Percentiles rank a stretch among this genome's conserved stretches.
Evolutionary conservation across 495 filamentous ascomycete genomes (phyloP).

Genomic region (Symbiotaphrina buchneri): DNA sequence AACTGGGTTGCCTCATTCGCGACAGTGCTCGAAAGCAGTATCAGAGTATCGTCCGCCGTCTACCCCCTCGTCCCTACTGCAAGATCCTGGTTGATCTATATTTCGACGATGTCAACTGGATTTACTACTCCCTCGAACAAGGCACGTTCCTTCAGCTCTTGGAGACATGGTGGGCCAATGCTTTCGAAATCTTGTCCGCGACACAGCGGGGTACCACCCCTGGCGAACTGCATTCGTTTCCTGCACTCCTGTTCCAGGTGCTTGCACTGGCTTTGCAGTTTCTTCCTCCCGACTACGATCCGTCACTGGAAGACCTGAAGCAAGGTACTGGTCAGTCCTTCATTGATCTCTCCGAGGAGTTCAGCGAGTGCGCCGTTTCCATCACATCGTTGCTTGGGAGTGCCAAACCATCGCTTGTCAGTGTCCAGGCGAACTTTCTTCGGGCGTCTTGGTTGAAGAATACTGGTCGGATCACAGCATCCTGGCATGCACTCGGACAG

Average conservation of each 20-base stretch:
- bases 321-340: background rate
- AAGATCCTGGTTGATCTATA: background rate
- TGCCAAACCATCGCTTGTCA: conserved; percentile 1
- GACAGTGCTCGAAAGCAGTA: background rate
- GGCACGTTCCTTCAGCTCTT: background rate
- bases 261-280: conserved; percentile 6
- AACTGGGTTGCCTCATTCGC: background rate
- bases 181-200: background rate
- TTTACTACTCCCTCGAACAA: background rate
- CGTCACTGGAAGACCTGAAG: background rate
- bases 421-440: conserved; percentile 2
- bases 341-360: background rate
- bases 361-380: background rate
- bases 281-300: conserved; percentile 1
- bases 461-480: conserved; percentile 4
- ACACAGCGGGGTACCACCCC: conserved; percentile 2
- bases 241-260: conserved; percentile 7
- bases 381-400: background rate
- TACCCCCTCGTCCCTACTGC: background rate
- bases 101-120: background rate
- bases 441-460: conserved; percentile 6
- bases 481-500: conserved; percentile 5
- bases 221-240: conserved; percentile 6
- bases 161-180: background rate
- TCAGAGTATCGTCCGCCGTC: background rate